Conservation (phyloP, 1,139 yeast species). For the Geotrichum reessii region DNA sequence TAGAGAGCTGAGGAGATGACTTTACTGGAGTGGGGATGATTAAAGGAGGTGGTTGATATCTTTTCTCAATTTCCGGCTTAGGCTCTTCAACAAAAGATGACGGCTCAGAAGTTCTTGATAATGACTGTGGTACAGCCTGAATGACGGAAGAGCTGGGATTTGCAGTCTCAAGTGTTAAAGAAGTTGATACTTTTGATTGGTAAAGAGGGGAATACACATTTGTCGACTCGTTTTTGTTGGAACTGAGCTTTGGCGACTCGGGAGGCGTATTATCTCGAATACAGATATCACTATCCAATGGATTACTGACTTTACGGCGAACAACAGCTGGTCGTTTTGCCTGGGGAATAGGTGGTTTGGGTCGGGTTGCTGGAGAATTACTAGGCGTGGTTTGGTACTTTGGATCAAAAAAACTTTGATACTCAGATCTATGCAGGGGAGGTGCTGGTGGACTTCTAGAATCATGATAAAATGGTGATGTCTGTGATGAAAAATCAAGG, state of each 20-base stretch:
- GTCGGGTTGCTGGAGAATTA: background rate
- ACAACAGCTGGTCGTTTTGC: conserved; percentile 7
- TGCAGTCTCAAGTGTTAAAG: background rate
- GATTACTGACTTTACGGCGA: conserved; percentile 14
- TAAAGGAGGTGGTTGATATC: background rate
- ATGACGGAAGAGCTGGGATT: background rate
- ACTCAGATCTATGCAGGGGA: conserved; percentile 7
- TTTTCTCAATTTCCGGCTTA: background rate
- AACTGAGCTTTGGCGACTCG: background rate
- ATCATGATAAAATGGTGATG: background rate
- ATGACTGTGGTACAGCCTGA: background rate
- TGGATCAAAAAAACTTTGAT: conserved; percentile 6
- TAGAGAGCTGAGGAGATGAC: background rate
- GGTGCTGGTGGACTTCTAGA: background rate
- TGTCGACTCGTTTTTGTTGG: background rate
- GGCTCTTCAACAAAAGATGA: background rate
- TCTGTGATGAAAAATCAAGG: background rate
- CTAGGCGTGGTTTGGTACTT: background rate
- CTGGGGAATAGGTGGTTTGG: background rate
- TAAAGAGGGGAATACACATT: background rate
- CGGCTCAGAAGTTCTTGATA: background rate
- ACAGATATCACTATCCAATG: background rate
- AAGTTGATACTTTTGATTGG: background rate
- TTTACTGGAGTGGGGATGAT: background rate
- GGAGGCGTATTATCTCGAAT: background rate